These are phyloP conservation scores for Metahyphopichia silvanorum DNA, from an alignment of 805 yeast species.

Conservation along the genomic window DNA sequence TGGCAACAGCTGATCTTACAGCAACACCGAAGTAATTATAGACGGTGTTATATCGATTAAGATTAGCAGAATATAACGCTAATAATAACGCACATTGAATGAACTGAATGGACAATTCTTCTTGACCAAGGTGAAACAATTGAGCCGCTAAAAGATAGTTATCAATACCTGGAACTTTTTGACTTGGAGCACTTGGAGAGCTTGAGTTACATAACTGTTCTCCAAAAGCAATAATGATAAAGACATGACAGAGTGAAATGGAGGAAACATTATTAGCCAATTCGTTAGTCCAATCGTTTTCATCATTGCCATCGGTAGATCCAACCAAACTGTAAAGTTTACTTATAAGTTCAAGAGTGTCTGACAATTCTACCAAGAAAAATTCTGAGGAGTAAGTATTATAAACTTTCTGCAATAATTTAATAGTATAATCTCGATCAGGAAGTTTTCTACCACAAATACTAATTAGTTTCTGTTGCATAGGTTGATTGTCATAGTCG, in stretches of 20 bases:
- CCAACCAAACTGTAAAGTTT: constrained; percentile 13
- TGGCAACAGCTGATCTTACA: constrained; percentile 33
- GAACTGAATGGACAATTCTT: constrained; percentile 25
- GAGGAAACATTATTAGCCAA: background rate
- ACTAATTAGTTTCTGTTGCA: constrained; percentile 19
- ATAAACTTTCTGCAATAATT: constrained; percentile 22
- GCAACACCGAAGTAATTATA: constrained; percentile 40
- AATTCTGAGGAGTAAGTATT: constrained; percentile 32
- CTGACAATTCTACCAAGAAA: constrained; percentile 26
- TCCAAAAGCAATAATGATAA: constrained; percentile 34
- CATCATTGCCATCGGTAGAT: constrained; percentile 1
- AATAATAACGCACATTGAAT: constrained; percentile 32
- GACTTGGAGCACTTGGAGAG: background rate
- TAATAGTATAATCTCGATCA: constrained; percentile 16
- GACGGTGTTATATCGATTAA: constrained; percentile 34
- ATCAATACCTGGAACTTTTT: constrained; percentile 31
- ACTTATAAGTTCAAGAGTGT: constrained; percentile 11
- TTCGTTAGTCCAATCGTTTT: constrained; percentile 1
- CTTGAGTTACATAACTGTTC: constrained; percentile 23
- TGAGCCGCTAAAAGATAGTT: constrained; percentile 29
- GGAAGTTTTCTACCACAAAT: constrained; percentile 22
- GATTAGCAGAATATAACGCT: constrained; percentile 35
- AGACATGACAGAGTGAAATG: constrained; percentile 24
- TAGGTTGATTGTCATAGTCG: constrained; percentile 22
- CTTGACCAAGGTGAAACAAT: constrained; percentile 29